Evolutionary conservation across 2,329 filamentous ascomycete genomes (phyloP).

Genomic region (Arthrobotrys sphaeroides): DNA sequence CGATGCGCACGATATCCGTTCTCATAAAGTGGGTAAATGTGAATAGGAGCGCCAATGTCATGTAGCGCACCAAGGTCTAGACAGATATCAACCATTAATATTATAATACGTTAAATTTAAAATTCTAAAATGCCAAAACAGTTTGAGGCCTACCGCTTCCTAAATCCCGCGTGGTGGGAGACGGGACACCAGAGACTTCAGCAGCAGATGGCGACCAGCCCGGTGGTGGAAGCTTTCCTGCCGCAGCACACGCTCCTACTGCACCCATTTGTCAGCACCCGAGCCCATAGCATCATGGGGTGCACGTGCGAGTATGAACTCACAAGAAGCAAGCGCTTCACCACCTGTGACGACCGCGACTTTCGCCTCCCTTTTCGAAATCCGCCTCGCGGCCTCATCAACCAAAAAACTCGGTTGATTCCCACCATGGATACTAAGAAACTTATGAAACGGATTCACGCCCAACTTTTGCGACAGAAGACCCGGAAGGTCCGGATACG

Average conservation of each 20-base stretch:
- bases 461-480: slow-evolving; percentile 66
- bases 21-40: slow-evolving; percentile 75
- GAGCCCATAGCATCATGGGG: too few species aligned
- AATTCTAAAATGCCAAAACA: not conserved
- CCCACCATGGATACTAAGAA: slow-evolving; percentile 70
- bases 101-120: too few species aligned
- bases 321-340: slow-evolving; percentile 71
- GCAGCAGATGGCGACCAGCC: slow-evolving; percentile 68
- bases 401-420: slow-evolving; percentile 71
- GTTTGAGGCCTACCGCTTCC: slow-evolving; percentile 60
- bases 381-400: slow-evolving; percentile 71
- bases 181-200: slow-evolving; percentile 64
- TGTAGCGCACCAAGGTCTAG: slow-evolving; percentile 69
- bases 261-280: slow-evolving; percentile 58
- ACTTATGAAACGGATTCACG: slow-evolving; percentile 64
- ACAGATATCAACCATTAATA: not conserved
- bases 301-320: too few species aligned
- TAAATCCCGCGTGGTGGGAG: slow-evolving; percentile 65
- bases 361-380: slow-evolving; percentile 67
- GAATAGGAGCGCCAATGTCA: slow-evolving; percentile 71
- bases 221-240: slow-evolving; percentile 68
- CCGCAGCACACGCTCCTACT: slow-evolving; percentile 67
- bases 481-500: slow-evolving; percentile 69
- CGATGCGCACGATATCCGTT: slow-evolving; percentile 70
- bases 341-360: slow-evolving; percentile 72